Percentiles rank a stretch among this genome's conserved stretches.
Conservation (phyloP, 345 rosid genomes). For the Eucalyptus marginata region DNA sequence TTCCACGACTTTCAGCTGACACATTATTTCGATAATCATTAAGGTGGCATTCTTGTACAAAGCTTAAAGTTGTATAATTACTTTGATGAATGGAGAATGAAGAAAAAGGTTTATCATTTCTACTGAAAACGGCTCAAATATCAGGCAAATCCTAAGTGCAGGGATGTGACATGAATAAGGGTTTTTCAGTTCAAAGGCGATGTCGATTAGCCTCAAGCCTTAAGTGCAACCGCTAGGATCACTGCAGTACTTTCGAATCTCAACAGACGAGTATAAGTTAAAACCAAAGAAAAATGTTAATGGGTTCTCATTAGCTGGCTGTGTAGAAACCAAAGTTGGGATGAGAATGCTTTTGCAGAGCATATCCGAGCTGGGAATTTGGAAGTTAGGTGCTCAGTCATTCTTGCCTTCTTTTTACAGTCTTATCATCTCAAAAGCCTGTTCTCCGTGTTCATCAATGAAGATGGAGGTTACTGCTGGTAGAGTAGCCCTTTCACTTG, state of each 20-base stretch:
- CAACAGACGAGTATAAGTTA: not conserved
- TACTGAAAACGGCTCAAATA: not conserved
- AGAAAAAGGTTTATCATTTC: not conserved
- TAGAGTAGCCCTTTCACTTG: not conserved
- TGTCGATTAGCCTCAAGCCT: not conserved
- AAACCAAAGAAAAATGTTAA: not conserved
- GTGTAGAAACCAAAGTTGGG: not conserved
- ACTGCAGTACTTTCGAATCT: not conserved
- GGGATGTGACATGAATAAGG: not conserved
- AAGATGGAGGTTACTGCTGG: not conserved
- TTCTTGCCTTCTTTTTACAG: not conserved
- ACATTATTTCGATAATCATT: not conserved
- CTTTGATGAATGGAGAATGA: not conserved
- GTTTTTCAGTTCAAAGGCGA: not conserved
- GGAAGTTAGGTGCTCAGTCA: not conserved
- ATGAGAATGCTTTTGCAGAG: not conserved
- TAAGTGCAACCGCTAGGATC: not conserved
- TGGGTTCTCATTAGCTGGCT: not conserved
- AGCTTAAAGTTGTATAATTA: not conserved
- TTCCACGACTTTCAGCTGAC: not conserved
- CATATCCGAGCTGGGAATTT: not conserved
- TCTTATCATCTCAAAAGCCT: not conserved
- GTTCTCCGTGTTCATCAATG: not conserved
- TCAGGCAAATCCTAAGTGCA: not conserved
- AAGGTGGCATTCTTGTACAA: not conserved